Evolutionary conservation across 2,329 filamentous ascomycete species (phyloP).

Genomic region (Verruconis gallopava): DNA sequence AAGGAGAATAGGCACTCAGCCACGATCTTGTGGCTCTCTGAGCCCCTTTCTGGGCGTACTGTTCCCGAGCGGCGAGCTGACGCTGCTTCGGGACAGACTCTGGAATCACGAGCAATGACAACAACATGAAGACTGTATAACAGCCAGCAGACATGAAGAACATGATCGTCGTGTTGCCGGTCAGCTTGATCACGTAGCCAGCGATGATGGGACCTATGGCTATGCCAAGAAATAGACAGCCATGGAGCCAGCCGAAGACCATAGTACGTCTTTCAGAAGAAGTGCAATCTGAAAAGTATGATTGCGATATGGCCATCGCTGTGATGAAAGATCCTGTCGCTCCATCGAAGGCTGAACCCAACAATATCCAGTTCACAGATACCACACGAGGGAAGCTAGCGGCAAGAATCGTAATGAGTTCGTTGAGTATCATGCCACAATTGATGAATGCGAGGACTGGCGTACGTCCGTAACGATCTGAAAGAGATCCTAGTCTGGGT

Average conservation of each 20-base stretch:
- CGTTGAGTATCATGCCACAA: constrained; percentile 58
- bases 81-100: constrained; percentile 63
- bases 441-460: constrained; percentile 60
- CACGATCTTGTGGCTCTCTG: constrained; percentile 26
- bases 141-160: constrained; percentile 70
- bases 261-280: constrained; percentile 66
- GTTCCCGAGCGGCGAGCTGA: constrained; percentile 57
- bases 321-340: constrained; percentile 80
- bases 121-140: constrained; percentile 60
- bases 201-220: constrained; percentile 75
- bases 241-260: constrained; percentile 80
- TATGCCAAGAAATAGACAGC: constrained; percentile 74
- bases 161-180: constrained; percentile 61
- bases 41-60: constrained; percentile 34
- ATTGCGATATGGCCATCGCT: constrained; percentile 64
- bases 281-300: constrained; percentile 84
- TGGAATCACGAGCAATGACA: constrained; percentile 59
- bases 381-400: constrained; percentile 61
- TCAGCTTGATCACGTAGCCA: constrained; percentile 64
- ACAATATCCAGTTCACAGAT: constrained; percentile 64
- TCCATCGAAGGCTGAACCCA: constrained; percentile 69
- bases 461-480: constrained; percentile 74
- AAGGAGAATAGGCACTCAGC: constrained; percentile 29
- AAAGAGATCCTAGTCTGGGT: constrained; percentile 71
- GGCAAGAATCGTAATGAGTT: constrained; percentile 66